phyloP scores from a whole-genome alignment of 2,329 filamentous ascomycete genomes.

The Phoma sp. region DNA sequence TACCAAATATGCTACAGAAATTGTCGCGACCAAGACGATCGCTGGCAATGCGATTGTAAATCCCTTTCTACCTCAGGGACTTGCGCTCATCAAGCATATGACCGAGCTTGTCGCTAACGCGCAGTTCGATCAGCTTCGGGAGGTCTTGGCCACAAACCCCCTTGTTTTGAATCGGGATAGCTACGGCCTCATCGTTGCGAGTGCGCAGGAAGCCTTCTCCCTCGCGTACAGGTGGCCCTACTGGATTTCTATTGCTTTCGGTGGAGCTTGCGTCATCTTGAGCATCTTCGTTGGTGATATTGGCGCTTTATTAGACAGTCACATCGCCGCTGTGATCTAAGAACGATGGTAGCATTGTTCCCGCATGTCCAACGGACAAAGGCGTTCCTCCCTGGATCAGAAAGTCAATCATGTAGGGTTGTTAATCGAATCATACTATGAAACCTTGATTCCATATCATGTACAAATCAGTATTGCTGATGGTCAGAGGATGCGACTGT shows the following conservation, averaged over 20 bases:
- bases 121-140: conserved; percentile 45
- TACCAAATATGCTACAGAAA: conserved; percentile 26
- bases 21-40: conserved; percentile 50
- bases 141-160: conserved; percentile 53
- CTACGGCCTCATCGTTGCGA: conserved; percentile 53
- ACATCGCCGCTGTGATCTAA: conserved; percentile 21
- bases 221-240: conserved; percentile 67
- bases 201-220: conserved; percentile 63
- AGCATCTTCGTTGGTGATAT: conserved; percentile 66
- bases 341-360: too few species aligned
- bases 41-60: conserved; percentile 56
- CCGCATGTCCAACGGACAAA: too few species aligned
- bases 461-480: too few species aligned
- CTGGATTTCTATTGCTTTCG: conserved; percentile 67
- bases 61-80: conserved; percentile 41
- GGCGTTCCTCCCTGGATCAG: too few species aligned
- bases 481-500: too few species aligned
- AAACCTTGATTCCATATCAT: too few species aligned
- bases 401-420: too few species aligned
- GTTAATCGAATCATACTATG: too few species aligned
- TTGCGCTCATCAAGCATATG: conserved; percentile 57
- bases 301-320: conserved; percentile 28
- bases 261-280: conserved; percentile 61
- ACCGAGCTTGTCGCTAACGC: conserved; percentile 51
- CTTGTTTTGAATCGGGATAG: conserved; percentile 53